Percentiles rank a stretch among this genome's conserved stretches.
These are phyloP conservation scores for Stephanocyclus meneghinianus DNA, from an alignment of 352 stramenopile species.

Conservation along the genomic window DNA sequence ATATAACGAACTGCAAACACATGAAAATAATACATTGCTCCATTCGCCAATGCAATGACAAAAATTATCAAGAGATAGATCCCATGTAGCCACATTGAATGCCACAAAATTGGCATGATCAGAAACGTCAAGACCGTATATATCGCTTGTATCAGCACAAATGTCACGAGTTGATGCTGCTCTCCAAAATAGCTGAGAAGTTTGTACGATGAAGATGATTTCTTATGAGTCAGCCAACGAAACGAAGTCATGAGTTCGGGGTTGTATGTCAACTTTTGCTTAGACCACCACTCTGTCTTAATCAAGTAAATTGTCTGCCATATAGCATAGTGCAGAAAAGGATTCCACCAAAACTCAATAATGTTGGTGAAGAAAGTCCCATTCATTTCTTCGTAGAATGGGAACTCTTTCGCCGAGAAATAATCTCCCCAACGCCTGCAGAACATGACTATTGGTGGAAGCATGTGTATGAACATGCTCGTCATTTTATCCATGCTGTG, in stretches of 20 bases:
- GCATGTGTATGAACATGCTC: conserved; percentile 66
- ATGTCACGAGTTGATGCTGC: conserved; percentile 50
- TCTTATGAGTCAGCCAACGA: conserved; percentile 49
- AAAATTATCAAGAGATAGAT: conserved; percentile 49
- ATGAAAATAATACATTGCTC: conserved; percentile 57
- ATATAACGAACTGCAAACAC: conserved; percentile 57
- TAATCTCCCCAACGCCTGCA: conserved; percentile 48
- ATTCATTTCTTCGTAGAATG: conserved; percentile 40
- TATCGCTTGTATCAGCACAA: conserved; percentile 44
- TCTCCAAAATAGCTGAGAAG: conserved; percentile 54
- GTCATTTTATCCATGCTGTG: conserved; percentile 75
- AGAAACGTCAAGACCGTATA: conserved; percentile 49
- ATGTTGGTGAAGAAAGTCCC: conserved; percentile 22
- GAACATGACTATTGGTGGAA: conserved; percentile 62
- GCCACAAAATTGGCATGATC: conserved; percentile 35
- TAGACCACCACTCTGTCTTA: conserved; percentile 55
- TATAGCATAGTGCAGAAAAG: conserved; percentile 42
- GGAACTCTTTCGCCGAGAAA: conserved; percentile 35
- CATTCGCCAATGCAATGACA: conserved; percentile 47
- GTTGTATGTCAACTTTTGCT: conserved; percentile 53
- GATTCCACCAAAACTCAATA: conserved; percentile 39
- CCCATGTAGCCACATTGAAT: conserved; percentile 49
- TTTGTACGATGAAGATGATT: conserved; percentile 41
- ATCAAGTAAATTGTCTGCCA: conserved; percentile 52
- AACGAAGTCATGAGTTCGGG: conserved; percentile 47